These are phyloP conservation scores for Saussurea involucrata DNA, from an alignment of 129 eudicot species.

Conservation along the genomic window DNA sequence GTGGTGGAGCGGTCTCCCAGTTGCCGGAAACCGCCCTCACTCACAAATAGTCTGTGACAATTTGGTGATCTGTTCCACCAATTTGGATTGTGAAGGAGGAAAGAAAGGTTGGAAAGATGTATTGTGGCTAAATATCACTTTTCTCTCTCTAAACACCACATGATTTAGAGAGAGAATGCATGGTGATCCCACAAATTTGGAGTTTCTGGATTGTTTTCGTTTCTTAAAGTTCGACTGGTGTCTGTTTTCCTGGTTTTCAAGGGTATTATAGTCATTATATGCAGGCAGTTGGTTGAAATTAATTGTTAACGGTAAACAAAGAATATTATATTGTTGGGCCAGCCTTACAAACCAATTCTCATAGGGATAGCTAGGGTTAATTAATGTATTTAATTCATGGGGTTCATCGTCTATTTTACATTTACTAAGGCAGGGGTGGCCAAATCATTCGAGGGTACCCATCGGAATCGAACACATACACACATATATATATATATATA, in stretches of 20 bases:
- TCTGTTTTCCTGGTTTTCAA: neutral
- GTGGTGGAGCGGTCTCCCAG: constrained; percentile 48
- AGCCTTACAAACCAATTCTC: too few relatives aligned
- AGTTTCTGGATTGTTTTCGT: neutral
- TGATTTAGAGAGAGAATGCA: neutral
- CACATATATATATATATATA: too few relatives aligned
- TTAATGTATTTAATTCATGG: too few relatives aligned
- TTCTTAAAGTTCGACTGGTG: neutral
- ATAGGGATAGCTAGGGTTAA: too few relatives aligned
- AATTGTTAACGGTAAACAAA: neutral
- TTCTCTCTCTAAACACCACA: constrained; percentile 25
- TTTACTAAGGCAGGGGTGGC: too few relatives aligned
- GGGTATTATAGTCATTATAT: neutral
- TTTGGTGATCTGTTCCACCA: constrained; percentile 4
- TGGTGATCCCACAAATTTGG: constrained; percentile 30
- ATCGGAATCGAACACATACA: too few relatives aligned
- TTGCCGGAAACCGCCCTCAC: constrained; percentile 55
- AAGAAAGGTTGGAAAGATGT: neutral
- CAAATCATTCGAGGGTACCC: too few relatives aligned
- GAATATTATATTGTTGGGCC: too few relatives aligned
- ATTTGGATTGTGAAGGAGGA: constrained; percentile 29
- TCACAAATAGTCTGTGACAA: constrained; percentile 20
- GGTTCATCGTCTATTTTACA: too few relatives aligned
- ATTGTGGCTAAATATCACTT: constrained; percentile 15
- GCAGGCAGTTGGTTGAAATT: neutral